Conservation (phyloP, 169 alveolate species). For the Plasmodium inui region DNA sequence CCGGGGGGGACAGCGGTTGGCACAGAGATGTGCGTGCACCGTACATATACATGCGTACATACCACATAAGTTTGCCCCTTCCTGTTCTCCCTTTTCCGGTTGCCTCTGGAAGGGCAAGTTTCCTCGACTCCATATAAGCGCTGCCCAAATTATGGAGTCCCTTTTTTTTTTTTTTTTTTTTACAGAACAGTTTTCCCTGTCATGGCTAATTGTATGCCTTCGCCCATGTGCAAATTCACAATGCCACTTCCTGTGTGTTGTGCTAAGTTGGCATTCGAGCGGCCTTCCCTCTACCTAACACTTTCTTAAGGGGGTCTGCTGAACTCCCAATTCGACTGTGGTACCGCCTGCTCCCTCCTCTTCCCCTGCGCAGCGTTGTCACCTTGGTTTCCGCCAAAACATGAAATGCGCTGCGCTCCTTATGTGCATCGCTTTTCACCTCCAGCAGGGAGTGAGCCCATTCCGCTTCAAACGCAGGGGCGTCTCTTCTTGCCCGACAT, state of each 20-base stretch:
- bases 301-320: neutral
- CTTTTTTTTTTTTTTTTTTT: no score
- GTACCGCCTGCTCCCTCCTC: neutral
- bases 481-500: neutral
- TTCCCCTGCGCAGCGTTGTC: neutral
- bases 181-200: neutral
- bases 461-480: slow-evolving; percentile 2
- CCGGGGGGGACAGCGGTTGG: neutral
- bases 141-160: neutral
- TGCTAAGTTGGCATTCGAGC: neutral
- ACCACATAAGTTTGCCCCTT: neutral
- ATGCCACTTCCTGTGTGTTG: neutral
- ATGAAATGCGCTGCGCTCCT: slow-evolving; percentile 15
- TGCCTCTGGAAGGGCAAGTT: neutral
- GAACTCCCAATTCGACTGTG: neutral
- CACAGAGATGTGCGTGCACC: neutral
- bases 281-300: neutral
- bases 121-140: neutral
- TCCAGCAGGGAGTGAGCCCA: slow-evolving; percentile 5
- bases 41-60: neutral
- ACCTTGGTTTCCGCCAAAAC: neutral
- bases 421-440: neutral
- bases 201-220: neutral
- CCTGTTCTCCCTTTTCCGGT: neutral
- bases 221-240: neutral